Evolutionary conservation across 306 rosid genomes (phyloP).

Genomic region (Senna tora): DNA sequence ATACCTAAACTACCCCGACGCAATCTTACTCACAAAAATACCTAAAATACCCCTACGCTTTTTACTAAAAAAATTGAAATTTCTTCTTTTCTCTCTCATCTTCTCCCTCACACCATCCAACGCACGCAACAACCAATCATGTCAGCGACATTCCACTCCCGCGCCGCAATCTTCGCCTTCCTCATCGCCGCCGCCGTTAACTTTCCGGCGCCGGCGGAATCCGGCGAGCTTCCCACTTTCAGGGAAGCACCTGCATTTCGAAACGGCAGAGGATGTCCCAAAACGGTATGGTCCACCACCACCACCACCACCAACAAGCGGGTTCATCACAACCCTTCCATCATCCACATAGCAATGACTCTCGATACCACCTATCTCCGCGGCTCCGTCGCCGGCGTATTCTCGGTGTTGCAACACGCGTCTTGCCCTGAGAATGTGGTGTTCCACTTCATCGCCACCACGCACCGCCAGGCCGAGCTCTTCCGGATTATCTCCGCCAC

Average conservation of each 20-base stretch:
- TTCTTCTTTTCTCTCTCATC: background rate
- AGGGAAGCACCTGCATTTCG: slow-evolving; percentile 92
- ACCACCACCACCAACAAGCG: slow-evolving; percentile 37
- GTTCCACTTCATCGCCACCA: slow-evolving; percentile 76
- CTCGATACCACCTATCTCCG: slow-evolving; percentile 85
- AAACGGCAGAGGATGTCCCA: slow-evolving; percentile 68
- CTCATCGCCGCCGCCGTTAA: slow-evolving; percentile 26
- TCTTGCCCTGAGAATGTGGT: slow-evolving; percentile 81
- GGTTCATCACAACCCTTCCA: slow-evolving; percentile 46
- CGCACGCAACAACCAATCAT: slow-evolving; percentile 37
- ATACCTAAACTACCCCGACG: slow-evolving; percentile 38
- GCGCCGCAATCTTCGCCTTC: slow-evolving; percentile 25
- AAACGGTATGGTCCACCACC: slow-evolving; percentile 33
- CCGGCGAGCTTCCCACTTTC: slow-evolving; percentile 49
- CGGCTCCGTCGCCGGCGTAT: slow-evolving; percentile 83
- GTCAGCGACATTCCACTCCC: slow-evolving; percentile 38
- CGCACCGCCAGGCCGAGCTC: slow-evolving; percentile 55
- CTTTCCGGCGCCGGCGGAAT: background rate
- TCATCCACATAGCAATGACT: slow-evolving; percentile 91
- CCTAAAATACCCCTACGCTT: slow-evolving; percentile 42
- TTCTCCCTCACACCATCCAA: background rate
- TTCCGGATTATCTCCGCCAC: slow-evolving; percentile 66
- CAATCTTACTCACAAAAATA: too few relatives aligned
- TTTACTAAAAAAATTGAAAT: background rate
- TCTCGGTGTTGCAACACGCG: slow-evolving; percentile 82